These are phyloP conservation scores for Ceratonia siliqua DNA, from an alignment of 306 rosid genomes.

Conservation along the genomic window DNA sequence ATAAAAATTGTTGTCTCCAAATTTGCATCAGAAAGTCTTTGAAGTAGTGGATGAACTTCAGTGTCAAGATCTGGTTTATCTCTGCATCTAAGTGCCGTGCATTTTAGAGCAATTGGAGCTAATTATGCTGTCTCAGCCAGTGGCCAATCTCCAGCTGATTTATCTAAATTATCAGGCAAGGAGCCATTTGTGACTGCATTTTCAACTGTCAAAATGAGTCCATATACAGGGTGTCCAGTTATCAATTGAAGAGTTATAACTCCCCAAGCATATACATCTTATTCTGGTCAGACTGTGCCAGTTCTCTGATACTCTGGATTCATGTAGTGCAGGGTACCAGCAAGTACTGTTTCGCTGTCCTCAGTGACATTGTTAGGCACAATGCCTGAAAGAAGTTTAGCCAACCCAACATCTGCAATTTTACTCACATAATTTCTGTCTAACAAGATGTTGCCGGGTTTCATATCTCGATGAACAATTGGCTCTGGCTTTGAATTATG, in stretches of 20 bases:
- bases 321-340: constrained; percentile 92
- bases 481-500: constrained; percentile 87
- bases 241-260: constrained; percentile 73
- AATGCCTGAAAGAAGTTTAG: constrained; percentile 68
- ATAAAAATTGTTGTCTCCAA: too few species aligned
- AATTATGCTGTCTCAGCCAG: constrained; percentile 67
- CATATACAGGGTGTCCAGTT: constrained; percentile 66
- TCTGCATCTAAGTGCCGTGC: constrained; percentile 83
- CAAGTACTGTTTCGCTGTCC: constrained; percentile 75
- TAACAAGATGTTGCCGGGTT: constrained; percentile 88
- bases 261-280: constrained; percentile 88
- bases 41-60: constrained; percentile 82
- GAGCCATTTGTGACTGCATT: constrained; percentile 66
- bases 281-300: constrained; percentile 87
- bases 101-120: constrained; percentile 64
- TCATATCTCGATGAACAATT: constrained; percentile 87
- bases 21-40: constrained; percentile 52
- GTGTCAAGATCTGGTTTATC: constrained; percentile 94
- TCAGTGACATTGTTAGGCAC: constrained; percentile 86
- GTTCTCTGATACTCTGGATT: constrained; percentile 98
- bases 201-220: constrained; percentile 58
- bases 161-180: constrained; percentile 58
- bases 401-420: constrained; percentile 87
- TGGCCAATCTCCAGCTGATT: constrained; percentile 86
- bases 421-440: constrained; percentile 83